Percentiles rank a stretch among this genome's conserved stretches.
Evolutionary conservation across 257 asterid genomes (phyloP).

Genomic region (Przewalskia tangutica): DNA sequence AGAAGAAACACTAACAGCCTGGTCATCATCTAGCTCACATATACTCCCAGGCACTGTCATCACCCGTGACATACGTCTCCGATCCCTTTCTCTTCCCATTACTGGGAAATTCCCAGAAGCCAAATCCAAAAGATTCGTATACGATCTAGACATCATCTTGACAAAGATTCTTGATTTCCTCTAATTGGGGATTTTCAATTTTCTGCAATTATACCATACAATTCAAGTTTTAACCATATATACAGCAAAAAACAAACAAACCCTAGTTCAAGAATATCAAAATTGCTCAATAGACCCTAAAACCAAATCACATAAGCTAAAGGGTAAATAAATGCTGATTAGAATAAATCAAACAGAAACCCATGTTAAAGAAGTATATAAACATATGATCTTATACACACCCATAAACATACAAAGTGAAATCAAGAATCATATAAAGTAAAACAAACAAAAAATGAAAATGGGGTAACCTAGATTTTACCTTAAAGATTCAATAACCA

Average conservation of each 20-base stretch:
- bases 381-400: slow-evolving; percentile 10
- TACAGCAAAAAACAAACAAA: slow-evolving; percentile 4
- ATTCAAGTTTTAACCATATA: slow-evolving; percentile 2
- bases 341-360: slow-evolving; percentile 25
- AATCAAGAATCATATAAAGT: neutral
- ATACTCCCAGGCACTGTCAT: slow-evolving; percentile 88
- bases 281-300: neutral
- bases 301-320: neutral
- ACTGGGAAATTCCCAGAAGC: slow-evolving; percentile 80
- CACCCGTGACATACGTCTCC: slow-evolving; percentile 57
- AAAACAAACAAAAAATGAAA: neutral
- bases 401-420: neutral
- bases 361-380: slow-evolving; percentile 5
- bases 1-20: slow-evolving; percentile 57
- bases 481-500: slow-evolving; percentile 33
- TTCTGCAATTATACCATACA: slow-evolving; percentile 28
- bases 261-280: neutral
- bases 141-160: slow-evolving; percentile 82
- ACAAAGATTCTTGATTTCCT: slow-evolving; percentile 19
- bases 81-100: slow-evolving; percentile 63
- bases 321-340: neutral
- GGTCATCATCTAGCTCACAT: slow-evolving; percentile 73
- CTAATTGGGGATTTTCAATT: slow-evolving; percentile 13
- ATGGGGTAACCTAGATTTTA: slow-evolving; percentile 21
- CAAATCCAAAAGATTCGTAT: slow-evolving; percentile 73